Evolutionary conservation across 2,329 filamentous ascomycete genomes (phyloP).

Genomic region (Penicillium concentricum): DNA sequence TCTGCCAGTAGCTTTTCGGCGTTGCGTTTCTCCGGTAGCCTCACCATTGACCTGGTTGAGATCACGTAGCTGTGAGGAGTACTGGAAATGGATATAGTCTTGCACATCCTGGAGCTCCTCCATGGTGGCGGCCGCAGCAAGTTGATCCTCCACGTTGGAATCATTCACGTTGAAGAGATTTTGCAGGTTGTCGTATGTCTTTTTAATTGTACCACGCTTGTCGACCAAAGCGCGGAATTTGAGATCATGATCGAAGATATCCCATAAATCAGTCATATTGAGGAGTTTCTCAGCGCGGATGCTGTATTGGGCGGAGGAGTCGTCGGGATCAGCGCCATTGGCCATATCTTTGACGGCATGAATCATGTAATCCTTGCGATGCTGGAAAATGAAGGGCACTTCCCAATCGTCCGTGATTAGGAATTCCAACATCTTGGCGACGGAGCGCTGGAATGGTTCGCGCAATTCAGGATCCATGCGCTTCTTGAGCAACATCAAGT

Average conservation of each 20-base stretch:
- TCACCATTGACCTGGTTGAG: slow-evolving; percentile 62
- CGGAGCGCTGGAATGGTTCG: slow-evolving; percentile 79
- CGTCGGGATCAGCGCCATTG: slow-evolving; percentile 64
- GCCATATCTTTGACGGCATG: slow-evolving; percentile 73
- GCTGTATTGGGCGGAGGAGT: slow-evolving; percentile 66
- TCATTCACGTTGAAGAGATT: slow-evolving; percentile 67
- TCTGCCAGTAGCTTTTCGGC: slow-evolving; percentile 78
- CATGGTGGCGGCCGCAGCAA: slow-evolving; percentile 76
- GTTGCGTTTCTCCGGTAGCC: slow-evolving; percentile 65
- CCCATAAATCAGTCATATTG: slow-evolving; percentile 91
- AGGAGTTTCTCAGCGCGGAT: slow-evolving; percentile 82
- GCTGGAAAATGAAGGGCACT: slow-evolving; percentile 96
- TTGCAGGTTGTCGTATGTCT: slow-evolving; percentile 73
- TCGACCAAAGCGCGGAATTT: slow-evolving; percentile 93
- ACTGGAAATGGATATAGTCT: slow-evolving; percentile 95
- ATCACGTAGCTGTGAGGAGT: slow-evolving; percentile 79
- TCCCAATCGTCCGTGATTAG: slow-evolving; percentile 93
- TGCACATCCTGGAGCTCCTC: slow-evolving; percentile 96
- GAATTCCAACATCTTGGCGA: slow-evolving; percentile 91
- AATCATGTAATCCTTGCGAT: slow-evolving; percentile 96
- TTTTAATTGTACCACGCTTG: slow-evolving; percentile 82
- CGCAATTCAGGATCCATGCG: slow-evolving; percentile 69
- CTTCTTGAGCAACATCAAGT: slow-evolving; percentile 86
- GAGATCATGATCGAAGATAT: slow-evolving; percentile 89
- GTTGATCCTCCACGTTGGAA: slow-evolving; percentile 74